Percentiles rank a stretch among this genome's conserved stretches.
Evolutionary conservation across 176 grass and related monocot species (phyloP).

Genomic region (barley (Hordeum vulgare)): DNA sequence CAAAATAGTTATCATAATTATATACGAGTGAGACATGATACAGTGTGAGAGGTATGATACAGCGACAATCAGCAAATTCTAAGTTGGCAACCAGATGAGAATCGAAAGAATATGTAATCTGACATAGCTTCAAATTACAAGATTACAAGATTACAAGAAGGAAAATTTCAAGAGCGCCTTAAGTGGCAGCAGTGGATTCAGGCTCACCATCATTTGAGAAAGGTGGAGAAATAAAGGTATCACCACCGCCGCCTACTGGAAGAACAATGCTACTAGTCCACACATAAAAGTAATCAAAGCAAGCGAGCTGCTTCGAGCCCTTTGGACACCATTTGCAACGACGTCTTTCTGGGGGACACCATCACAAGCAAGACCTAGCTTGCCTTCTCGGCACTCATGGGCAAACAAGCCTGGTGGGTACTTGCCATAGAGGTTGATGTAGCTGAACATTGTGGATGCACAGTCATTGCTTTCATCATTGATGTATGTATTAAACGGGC

Average conservation of each 20-base stretch:
- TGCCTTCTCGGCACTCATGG: slow-evolving; percentile 48
- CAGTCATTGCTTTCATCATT: slow-evolving; percentile 49
- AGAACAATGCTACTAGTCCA: slow-evolving; percentile 6
- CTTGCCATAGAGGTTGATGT: slow-evolving; percentile 62
- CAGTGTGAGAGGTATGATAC: background rate
- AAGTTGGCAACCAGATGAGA: background rate
- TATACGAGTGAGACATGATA: background rate
- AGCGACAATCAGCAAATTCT: background rate
- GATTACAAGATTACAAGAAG: slow-evolving; percentile 24
- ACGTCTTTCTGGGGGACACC: background rate
- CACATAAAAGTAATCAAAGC: slow-evolving; percentile 23
- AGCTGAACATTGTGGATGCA: slow-evolving; percentile 65
- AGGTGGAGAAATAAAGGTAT: background rate
- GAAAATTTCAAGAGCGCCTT: background rate
- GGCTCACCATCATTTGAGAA: background rate
- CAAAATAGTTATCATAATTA: background rate
- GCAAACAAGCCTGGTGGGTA: slow-evolving; percentile 72
- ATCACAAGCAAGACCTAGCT: slow-evolving; percentile 40
- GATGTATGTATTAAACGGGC: slow-evolving; percentile 33
- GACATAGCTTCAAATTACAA: slow-evolving; percentile 15
- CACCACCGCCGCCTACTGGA: slow-evolving; percentile 24
- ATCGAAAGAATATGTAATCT: slow-evolving; percentile 4
- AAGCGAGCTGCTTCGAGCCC: slow-evolving; percentile 10
- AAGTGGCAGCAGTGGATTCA: slow-evolving; percentile 5
- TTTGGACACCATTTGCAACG: background rate